Conservation (phyloP, 129 eudicot genomes). For the Smallanthus sonchifolius region DNA sequence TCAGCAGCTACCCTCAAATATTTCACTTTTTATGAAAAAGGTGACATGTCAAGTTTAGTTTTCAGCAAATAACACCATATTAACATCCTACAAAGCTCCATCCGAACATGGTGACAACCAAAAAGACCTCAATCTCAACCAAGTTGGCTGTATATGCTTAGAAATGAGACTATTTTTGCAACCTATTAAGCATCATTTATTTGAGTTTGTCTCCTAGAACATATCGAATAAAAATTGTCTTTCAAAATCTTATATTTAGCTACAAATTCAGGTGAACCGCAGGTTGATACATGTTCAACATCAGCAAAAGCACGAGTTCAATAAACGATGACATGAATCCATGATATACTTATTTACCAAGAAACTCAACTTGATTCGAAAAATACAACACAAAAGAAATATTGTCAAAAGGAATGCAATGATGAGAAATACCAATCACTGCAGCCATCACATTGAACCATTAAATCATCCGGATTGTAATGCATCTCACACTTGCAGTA, state of each 20-base stretch:
- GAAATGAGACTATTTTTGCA: background rate
- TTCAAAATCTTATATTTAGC: background rate
- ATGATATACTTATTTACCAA: no score
- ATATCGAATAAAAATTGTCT: background rate
- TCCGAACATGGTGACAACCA: background rate
- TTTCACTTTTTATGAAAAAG: background rate
- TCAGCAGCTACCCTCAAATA: background rate
- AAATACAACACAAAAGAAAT: background rate
- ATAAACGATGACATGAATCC: background rate
- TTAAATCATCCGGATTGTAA: slow-evolving; percentile 28
- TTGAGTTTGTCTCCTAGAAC: background rate
- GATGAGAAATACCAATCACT: slow-evolving; percentile 50
- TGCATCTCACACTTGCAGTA: slow-evolving; percentile 88
- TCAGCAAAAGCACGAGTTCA: background rate
- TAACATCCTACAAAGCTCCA: background rate
- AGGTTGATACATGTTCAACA: background rate
- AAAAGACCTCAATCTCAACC: background rate
- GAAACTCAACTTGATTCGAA: background rate
- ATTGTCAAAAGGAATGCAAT: background rate
- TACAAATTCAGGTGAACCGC: background rate
- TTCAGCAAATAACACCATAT: background rate
- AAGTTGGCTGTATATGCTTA: background rate
- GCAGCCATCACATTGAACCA: slow-evolving; percentile 85
- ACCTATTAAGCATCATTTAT: background rate
- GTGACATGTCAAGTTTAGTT: background rate